Percentiles rank a stretch among this genome's conserved stretches.
Evolutionary conservation across 2,329 filamentous ascomycete species (phyloP).

Genomic region (Ophioceras dolichostomum): DNA sequence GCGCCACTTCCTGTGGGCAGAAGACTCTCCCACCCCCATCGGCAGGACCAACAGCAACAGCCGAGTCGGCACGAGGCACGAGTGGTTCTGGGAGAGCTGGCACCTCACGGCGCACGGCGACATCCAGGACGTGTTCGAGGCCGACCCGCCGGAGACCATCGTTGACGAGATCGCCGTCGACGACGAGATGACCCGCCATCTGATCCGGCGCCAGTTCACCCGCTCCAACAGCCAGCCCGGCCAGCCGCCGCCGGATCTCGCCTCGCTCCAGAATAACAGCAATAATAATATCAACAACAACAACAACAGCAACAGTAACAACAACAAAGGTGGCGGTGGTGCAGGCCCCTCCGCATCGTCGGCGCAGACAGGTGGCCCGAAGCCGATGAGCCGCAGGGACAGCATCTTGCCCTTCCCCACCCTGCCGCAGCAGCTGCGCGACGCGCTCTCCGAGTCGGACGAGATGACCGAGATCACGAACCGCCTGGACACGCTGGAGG

Average conservation of each 20-base stretch:
- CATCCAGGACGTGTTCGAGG: constrained; percentile 47
- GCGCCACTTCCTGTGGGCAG: constrained; percentile 52
- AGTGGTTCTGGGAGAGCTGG: constrained; percentile 54
- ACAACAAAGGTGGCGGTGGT: too few species aligned
- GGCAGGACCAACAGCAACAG: constrained; percentile 8
- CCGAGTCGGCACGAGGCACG: constrained; percentile 5
- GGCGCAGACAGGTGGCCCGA: constrained; percentile 5
- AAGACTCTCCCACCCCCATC: constrained; percentile 6
- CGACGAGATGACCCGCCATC: constrained; percentile 44
- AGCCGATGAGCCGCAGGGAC: constrained; percentile 34
- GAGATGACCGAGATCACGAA: constrained; percentile 29
- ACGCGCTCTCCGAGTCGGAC: constrained; percentile 31
- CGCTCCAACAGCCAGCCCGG: constrained; percentile 18
- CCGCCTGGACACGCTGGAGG: constrained; percentile 37
- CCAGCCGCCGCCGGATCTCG: background rate
- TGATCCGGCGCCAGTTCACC: constrained; percentile 44
- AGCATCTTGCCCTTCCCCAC: constrained; percentile 40
- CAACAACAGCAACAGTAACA: too few species aligned
- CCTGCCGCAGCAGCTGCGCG: constrained; percentile 35
- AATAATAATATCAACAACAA: background rate
- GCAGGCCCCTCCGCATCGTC: background rate
- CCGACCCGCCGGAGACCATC: constrained; percentile 51
- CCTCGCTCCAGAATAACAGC: background rate
- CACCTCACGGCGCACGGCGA: constrained; percentile 60
- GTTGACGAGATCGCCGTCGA: constrained; percentile 45